These are phyloP conservation scores for Psilocybe cubensis DNA, from an alignment of 768 basidiomycete species.

Conservation along the genomic window DNA sequence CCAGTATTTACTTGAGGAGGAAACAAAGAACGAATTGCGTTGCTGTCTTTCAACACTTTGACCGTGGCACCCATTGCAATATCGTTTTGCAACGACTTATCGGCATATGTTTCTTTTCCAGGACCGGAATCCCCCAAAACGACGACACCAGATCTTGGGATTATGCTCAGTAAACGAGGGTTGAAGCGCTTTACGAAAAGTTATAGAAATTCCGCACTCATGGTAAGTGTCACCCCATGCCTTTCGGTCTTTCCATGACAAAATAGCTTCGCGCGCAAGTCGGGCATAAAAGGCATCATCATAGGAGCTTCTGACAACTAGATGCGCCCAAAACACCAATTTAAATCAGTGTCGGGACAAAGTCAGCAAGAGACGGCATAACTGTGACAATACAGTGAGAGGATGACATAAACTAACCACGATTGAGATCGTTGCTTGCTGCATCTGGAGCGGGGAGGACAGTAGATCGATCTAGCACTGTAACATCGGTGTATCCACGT, in stretches of 20 bases:
- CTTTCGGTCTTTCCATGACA: slow-evolving; percentile 67
- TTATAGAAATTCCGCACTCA: slow-evolving; percentile 58
- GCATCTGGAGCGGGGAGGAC: slow-evolving; percentile 82
- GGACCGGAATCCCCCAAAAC: slow-evolving; percentile 46
- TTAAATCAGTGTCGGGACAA: neutral
- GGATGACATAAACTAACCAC: slow-evolving; percentile 35
- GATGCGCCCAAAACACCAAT: neutral
- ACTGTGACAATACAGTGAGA: neutral
- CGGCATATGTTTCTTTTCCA: slow-evolving; percentile 43
- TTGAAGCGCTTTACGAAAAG: neutral
- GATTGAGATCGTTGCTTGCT: slow-evolving; percentile 62
- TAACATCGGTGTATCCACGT: slow-evolving; percentile 70
- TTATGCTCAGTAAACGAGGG: neutral
- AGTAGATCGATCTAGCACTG: slow-evolving; percentile 72
- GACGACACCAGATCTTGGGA: slow-evolving; percentile 68
- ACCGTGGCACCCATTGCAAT: slow-evolving; percentile 55
- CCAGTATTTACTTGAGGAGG: slow-evolving; percentile 42
- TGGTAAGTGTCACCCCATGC: slow-evolving; percentile 80
- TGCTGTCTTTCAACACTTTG: slow-evolving; percentile 36
- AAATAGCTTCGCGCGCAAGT: slow-evolving; percentile 79
- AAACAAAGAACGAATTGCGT: slow-evolving; percentile 51
- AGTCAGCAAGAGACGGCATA: neutral
- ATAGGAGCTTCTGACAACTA: slow-evolving; percentile 80
- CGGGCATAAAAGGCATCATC: slow-evolving; percentile 67
- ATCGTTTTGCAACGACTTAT: slow-evolving; percentile 68